Conservation (phyloP, 306 rosid species). For the Boehmeria nivea region DNA sequence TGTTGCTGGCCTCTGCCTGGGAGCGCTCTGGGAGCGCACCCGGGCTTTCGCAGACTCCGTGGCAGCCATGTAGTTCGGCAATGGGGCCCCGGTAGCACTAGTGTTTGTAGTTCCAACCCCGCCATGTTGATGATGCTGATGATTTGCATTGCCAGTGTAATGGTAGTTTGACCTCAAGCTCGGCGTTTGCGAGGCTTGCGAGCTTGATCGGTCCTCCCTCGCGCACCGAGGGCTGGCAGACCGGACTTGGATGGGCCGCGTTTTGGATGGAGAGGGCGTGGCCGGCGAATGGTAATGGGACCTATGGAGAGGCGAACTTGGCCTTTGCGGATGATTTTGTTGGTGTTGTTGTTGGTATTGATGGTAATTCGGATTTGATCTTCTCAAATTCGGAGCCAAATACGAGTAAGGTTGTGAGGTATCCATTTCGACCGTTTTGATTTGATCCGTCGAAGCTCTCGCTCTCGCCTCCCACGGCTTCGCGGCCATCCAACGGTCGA, state of each 20-base stretch:
- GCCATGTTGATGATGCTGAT: conserved; percentile 49
- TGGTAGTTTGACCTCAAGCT: conserved; percentile 76
- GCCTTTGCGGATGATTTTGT: conserved; percentile 45
- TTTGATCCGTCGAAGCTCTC: conserved; percentile 83
- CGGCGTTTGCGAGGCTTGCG: conserved; percentile 67
- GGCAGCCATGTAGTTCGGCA: conserved; percentile 98
- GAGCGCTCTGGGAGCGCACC: conserved; percentile 85
- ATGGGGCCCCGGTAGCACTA: conserved; percentile 31
- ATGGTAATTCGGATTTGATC: conserved; percentile 64
- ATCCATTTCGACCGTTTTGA: conserved; percentile 83
- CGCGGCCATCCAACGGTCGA: conserved; percentile 72
- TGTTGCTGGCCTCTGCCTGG: conserved; percentile 80
- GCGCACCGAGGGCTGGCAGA: conserved; percentile 69
- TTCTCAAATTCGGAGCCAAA: conserved; percentile 51
- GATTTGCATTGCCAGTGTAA: conserved; percentile 40
- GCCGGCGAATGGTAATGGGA: conserved; percentile 53
- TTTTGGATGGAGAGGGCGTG: conserved; percentile 79
- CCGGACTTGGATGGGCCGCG: conserved; percentile 65
- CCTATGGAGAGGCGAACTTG: conserved; percentile 48
- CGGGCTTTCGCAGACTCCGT: conserved; percentile 96
- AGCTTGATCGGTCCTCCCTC: conserved; percentile 52
- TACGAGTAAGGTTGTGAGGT: conserved; percentile 78
- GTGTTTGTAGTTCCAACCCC: conserved; percentile 16
- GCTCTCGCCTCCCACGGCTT: conserved; percentile 84
- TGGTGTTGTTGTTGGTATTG: conserved; percentile 60